Evolutionary conservation across 495 filamentous ascomycete genomes (phyloP).

Genomic region (Tirmania nivea): DNA sequence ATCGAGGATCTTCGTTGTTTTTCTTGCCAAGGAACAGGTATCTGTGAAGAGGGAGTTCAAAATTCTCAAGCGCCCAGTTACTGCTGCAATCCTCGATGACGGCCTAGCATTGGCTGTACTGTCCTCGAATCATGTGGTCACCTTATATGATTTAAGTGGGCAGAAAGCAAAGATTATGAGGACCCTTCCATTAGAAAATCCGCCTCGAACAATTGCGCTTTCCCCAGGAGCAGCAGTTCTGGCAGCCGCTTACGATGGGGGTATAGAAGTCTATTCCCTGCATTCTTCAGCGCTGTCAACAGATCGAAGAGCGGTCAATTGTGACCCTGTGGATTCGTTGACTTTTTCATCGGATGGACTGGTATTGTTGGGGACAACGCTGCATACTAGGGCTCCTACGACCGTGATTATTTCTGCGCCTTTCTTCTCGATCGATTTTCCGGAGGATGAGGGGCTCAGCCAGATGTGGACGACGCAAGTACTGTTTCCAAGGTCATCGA

Average conservation of each 20-base stretch:
- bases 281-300: constrained; percentile 38
- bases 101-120: constrained; percentile 57
- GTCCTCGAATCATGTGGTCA: constrained; percentile 57
- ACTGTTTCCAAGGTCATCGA: constrained; percentile 56
- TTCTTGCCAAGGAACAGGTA: constrained; percentile 34
- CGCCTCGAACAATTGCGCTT: constrained; percentile 52
- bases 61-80: constrained; percentile 51
- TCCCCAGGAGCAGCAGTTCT: constrained; percentile 63
- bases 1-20: constrained; percentile 64
- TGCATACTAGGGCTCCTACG: constrained; percentile 37
- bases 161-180: constrained; percentile 42
- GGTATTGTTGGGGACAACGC: constrained; percentile 62
- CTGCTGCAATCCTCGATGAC: constrained; percentile 60
- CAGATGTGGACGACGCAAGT: constrained; percentile 79
- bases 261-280: constrained; percentile 67
- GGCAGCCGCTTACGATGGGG: constrained; percentile 67
- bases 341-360: constrained; percentile 67
- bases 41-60: constrained; percentile 56
- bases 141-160: constrained; percentile 49
- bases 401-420: constrained; percentile 65
- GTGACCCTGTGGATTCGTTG: constrained; percentile 53
- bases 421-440: constrained; percentile 44
- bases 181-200: constrained; percentile 51
- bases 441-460: constrained; percentile 42
- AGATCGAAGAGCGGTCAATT: constrained; percentile 60